These are phyloP conservation scores for Penicillium janthinellum DNA, from an alignment of 2,329 filamentous ascomycete species.

Conservation along the genomic window DNA sequence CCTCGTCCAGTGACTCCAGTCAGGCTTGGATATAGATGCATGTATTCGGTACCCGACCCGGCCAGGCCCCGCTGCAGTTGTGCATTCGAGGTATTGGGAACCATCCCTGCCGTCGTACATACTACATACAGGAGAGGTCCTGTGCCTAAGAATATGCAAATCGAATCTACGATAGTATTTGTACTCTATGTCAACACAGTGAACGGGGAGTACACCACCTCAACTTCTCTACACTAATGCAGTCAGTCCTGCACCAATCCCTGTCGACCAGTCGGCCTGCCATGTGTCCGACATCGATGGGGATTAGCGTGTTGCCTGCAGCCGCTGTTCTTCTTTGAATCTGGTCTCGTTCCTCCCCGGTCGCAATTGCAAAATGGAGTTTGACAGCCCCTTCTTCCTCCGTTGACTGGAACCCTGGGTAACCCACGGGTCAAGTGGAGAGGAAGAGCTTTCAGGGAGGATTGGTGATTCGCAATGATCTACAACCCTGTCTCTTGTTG, in stretches of 20 bases:
- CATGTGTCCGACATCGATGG: constrained; percentile 24
- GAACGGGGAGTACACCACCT: no score
- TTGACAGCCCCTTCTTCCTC: neutral
- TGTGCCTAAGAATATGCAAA: neutral
- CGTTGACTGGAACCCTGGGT: neutral
- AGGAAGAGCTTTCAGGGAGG: neutral
- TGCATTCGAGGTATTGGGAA: neutral
- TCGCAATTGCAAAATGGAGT: constrained; percentile 3
- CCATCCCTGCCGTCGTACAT: neutral
- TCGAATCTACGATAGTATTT: neutral
- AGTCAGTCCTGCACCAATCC: constrained; percentile 4
- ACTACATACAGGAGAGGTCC: neutral
- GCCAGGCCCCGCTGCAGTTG: neutral
- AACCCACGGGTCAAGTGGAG: neutral
- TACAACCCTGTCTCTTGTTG: no score
- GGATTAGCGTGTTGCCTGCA: constrained; percentile 14
- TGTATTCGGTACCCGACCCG: neutral
- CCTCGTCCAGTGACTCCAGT: neutral
- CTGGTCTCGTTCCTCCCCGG: constrained; percentile 7
- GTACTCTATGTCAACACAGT: neutral
- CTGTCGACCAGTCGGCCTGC: constrained; percentile 10
- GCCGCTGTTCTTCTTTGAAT: constrained; percentile 1
- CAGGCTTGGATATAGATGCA: neutral
- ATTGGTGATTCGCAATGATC: no score
- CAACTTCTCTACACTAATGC: neutral